phyloP scores from a whole-genome alignment of 2,329 filamentous ascomycete species.

The Aspergillus fijiensis region DNA sequence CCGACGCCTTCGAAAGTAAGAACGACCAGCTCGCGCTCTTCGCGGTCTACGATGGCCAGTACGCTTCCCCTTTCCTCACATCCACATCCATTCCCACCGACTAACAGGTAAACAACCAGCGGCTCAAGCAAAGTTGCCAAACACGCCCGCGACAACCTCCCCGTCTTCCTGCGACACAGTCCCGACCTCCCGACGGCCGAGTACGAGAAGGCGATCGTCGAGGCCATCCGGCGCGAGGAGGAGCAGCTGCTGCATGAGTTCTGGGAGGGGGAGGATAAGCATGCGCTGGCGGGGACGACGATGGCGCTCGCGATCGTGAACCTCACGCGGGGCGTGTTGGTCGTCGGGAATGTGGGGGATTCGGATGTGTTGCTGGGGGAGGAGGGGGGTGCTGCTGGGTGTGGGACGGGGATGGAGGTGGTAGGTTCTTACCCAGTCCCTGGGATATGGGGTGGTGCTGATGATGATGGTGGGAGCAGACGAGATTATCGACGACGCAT shows the following conservation, averaged over 20 bases:
- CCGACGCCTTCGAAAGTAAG: background rate
- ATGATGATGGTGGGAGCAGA: background rate
- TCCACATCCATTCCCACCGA: too few species aligned
- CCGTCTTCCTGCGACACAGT: background rate
- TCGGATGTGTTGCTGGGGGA: slow-evolving; percentile 10
- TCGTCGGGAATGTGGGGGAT: slow-evolving; percentile 13
- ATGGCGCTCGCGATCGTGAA: slow-evolving; percentile 6
- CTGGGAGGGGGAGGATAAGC: slow-evolving; percentile 3
- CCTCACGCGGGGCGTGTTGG: slow-evolving; percentile 5
- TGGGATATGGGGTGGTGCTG: too few species aligned
- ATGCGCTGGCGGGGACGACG: slow-evolving; percentile 10
- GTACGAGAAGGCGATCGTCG: slow-evolving; percentile 8
- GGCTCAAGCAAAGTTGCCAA: slow-evolving; percentile 6
- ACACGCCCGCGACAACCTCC: slow-evolving; percentile 4
- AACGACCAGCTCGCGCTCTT: slow-evolving; percentile 5
- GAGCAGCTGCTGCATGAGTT: slow-evolving; percentile 2
- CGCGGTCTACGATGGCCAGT: slow-evolving; percentile 14
- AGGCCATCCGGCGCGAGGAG: slow-evolving; percentile 7
- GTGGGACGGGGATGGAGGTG: background rate
- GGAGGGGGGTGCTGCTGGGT: background rate
- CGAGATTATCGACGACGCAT: slow-evolving; percentile 6
- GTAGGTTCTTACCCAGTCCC: background rate
- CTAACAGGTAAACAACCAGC: background rate
- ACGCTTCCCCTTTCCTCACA: background rate
- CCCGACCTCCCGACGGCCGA: background rate